A percentile compares a stretch with the other conserved stretches of the same genome.
Conservation (phyloP, 306 rosid species). For the Quercus wislizeni region DNA sequence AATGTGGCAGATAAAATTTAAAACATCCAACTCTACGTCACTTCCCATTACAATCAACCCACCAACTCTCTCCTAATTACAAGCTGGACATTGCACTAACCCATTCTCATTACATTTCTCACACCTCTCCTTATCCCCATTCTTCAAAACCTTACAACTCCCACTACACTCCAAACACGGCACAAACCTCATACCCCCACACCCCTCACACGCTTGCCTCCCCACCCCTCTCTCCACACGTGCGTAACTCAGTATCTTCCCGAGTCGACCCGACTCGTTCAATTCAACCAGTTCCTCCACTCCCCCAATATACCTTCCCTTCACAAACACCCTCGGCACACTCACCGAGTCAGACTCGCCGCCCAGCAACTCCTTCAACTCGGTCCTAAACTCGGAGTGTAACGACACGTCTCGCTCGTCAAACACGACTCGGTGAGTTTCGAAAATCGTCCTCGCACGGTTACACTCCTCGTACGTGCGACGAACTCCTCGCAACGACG, state of each 20-base stretch:
- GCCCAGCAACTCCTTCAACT: conserved; percentile 52
- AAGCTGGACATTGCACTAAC: conserved; percentile 61
- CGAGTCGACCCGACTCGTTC: conserved; percentile 62
- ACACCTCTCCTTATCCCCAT: conserved; percentile 43
- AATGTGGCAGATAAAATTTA: too few species aligned
- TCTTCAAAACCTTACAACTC: conserved; percentile 51
- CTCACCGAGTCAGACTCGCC: conserved; percentile 30
- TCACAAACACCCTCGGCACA: conserved; percentile 73
- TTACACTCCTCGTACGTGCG: conserved; percentile 77
- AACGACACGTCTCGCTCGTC: conserved; percentile 94
- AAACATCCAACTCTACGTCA: rapidly evolving
- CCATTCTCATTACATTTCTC: conserved; percentile 79
- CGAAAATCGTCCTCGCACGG: conserved; percentile 53
- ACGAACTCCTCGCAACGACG: conserved; percentile 79
- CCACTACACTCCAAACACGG: conserved; percentile 88
- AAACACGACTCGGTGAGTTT: conserved; percentile 50
- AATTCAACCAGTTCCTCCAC: conserved; percentile 52
- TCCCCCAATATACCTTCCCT: conserved; percentile 86
- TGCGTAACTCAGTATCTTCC: conserved; percentile 47
- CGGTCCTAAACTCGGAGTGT: conserved; percentile 60
- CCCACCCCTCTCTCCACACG: conserved; percentile 72
- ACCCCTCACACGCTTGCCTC: conserved; percentile 58
- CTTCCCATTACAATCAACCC: too few species aligned
- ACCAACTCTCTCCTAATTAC: conserved; percentile 12
- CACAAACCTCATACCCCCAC: conserved; percentile 82